A percentile compares a stretch with the other conserved stretches of the same genome.
Evolutionary conservation across 164 flowering plant species (phyloP).

Genomic region (Vitis rotundifolia): DNA sequence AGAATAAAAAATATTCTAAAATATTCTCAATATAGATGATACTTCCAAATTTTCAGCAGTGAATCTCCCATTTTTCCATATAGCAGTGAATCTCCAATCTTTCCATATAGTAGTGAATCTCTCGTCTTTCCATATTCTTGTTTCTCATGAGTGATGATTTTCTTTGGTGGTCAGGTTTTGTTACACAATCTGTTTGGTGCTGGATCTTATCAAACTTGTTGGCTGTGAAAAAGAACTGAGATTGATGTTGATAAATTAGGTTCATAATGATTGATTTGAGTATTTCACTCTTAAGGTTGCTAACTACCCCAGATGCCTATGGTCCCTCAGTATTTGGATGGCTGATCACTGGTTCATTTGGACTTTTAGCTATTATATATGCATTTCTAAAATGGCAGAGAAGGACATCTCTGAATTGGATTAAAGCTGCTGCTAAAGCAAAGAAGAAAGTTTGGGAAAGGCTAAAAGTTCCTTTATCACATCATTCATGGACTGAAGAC

Average conservation of each 20-base stretch:
- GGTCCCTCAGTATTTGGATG: slow-evolving; percentile 40
- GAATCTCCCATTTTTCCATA: too few species aligned
- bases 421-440: slow-evolving; percentile 74
- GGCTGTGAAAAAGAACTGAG: slow-evolving; percentile 3
- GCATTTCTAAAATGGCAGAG: slow-evolving; percentile 59
- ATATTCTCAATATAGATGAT: too few species aligned
- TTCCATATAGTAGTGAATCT: too few species aligned
- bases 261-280: slow-evolving; percentile 32
- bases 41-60: too few species aligned
- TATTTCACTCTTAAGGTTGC: slow-evolving; percentile 30
- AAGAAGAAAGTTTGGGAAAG: slow-evolving; percentile 64
- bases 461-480: slow-evolving; percentile 63
- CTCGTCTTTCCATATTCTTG: too few species aligned
- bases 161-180: slow-evolving; percentile 1
- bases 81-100: too few species aligned
- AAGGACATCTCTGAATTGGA: slow-evolving; percentile 59
- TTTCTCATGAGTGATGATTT: background rate
- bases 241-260: slow-evolving; percentile 12
- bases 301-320: slow-evolving; percentile 25
- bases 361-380: slow-evolving; percentile 50
- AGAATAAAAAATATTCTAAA: too few species aligned
- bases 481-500: slow-evolving; percentile 69
- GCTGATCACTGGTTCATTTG: slow-evolving; percentile 54
- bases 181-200: background rate
- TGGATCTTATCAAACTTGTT: background rate